Evolutionary conservation across 352 stramenopile genomes (phyloP).

Genomic region (Elongisporangium anandrum): DNA sequence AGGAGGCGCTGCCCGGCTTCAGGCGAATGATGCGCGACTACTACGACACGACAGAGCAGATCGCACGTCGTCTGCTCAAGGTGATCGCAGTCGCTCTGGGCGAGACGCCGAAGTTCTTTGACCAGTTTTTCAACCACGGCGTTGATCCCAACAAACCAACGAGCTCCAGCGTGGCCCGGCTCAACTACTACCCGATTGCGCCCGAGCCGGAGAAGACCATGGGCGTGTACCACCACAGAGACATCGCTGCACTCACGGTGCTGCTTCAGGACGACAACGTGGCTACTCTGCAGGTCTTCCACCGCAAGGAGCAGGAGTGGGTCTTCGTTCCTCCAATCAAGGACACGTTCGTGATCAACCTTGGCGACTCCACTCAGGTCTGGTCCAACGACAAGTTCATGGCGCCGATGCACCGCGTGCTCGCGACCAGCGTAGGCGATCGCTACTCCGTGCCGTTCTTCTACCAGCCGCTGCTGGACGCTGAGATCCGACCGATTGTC

Average conservation of each 20-base stretch:
- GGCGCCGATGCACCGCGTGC: conserved; percentile 47
- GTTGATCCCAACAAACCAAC: background rate
- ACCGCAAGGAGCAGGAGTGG: conserved; percentile 34
- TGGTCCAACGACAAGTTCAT: conserved; percentile 54
- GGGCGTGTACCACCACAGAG: conserved; percentile 39
- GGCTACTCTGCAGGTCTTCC: conserved; percentile 40
- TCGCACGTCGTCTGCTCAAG: conserved; percentile 27
- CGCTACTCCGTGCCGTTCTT: conserved; percentile 56
- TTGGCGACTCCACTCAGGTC: conserved; percentile 57
- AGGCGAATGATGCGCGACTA: conserved; percentile 21
- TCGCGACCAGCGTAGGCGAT: conserved; percentile 17
- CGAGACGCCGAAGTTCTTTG: conserved; percentile 21
- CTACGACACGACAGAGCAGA: conserved; percentile 24
- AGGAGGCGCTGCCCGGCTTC: conserved; percentile 30
- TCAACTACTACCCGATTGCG: conserved; percentile 81
- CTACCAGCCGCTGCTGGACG: conserved; percentile 43
- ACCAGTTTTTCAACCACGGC: conserved; percentile 28
- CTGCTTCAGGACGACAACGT: conserved; percentile 44
- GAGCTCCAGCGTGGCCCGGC: conserved; percentile 75
- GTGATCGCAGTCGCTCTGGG: conserved; percentile 28
- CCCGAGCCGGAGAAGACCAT: conserved; percentile 17
- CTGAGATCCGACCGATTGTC: conserved; percentile 27
- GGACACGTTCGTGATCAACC: conserved; percentile 58
- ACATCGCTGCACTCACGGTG: conserved; percentile 38
- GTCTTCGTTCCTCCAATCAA: conserved; percentile 32